A percentile compares a stretch with the other conserved stretches of the same genome.
phyloP scores from a whole-genome alignment of 2,329 filamentous ascomycete genomes.

The Lachnellula cervina region DNA sequence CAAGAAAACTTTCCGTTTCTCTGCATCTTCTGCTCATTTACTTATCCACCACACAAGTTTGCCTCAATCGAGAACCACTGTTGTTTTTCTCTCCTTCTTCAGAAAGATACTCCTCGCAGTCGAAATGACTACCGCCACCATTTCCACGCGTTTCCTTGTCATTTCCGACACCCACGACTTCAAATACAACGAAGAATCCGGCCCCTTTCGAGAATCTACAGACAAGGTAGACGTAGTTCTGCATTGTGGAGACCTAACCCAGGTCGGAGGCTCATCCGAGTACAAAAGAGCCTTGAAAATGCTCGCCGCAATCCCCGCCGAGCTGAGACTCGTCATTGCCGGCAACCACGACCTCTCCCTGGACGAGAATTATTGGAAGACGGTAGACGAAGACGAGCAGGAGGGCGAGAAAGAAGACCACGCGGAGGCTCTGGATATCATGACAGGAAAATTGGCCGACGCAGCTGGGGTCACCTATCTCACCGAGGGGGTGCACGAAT shows the following conservation, averaged over 20 bases:
- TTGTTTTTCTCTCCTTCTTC: too few species aligned
- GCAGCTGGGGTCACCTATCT: conserved; percentile 30
- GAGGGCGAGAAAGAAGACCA: conserved; percentile 9
- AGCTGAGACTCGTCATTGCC: conserved; percentile 57
- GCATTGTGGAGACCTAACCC: conserved; percentile 38
- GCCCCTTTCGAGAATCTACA: conserved; percentile 8
- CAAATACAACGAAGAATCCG: conserved; percentile 17
- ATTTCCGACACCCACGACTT: conserved; percentile 30
- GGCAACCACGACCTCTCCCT: conserved; percentile 59
- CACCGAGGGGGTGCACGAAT: conserved; percentile 30
- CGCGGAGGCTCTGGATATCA: conserved; percentile 15
- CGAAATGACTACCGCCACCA: not conserved
- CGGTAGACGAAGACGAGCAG: conserved; percentile 14
- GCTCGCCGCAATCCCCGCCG: conserved; percentile 39
- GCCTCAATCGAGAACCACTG: too few species aligned
- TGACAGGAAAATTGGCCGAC: conserved; percentile 21
- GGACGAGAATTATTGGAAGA: conserved; percentile 33
- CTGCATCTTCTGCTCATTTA: too few species aligned
- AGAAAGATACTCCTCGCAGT: not conserved
- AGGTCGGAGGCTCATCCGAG: conserved; percentile 27
- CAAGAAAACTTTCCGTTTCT: too few species aligned
- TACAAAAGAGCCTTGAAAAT: conserved; percentile 29
- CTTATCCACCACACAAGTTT: too few species aligned
- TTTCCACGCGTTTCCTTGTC: conserved; percentile 26
- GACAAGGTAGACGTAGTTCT: conserved; percentile 34